Evolutionary conservation across 305 asterid species (phyloP).

Genomic region (Fraxinus platypoda): DNA sequence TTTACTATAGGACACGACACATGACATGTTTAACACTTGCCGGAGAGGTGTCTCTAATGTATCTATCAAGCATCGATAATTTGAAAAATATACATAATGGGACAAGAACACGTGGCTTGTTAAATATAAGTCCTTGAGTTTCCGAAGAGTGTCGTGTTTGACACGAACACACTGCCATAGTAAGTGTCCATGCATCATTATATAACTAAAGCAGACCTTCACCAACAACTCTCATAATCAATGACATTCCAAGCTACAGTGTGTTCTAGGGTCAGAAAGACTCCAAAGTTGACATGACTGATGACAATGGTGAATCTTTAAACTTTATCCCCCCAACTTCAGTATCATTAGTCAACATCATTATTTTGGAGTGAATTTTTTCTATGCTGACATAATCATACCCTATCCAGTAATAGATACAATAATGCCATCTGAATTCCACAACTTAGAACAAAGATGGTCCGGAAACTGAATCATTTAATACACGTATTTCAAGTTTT

Average conservation of each 20-base stretch:
- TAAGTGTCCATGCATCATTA: background rate
- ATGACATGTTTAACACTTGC: background rate
- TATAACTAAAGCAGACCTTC: constrained; percentile 11
- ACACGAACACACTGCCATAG: background rate
- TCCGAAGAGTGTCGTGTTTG: background rate
- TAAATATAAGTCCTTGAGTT: background rate
- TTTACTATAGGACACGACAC: background rate
- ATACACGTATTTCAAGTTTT: background rate
- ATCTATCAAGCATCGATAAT: background rate
- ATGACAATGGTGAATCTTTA: background rate
- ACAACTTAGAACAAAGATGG: constrained; percentile 9
- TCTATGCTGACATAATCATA: background rate
- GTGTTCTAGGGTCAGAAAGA: constrained; percentile 11
- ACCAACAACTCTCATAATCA: constrained; percentile 10
- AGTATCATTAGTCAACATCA: background rate
- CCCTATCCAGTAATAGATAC: constrained; percentile 10
- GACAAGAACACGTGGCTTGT: background rate
- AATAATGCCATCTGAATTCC: constrained; percentile 15
- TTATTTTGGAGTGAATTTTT: background rate
- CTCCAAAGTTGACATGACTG: background rate
- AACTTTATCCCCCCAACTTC: background rate
- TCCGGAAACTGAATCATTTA: background rate
- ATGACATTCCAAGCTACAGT: background rate
- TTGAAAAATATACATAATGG: background rate
- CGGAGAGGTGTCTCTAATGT: background rate